Percentiles rank a stretch among this genome's conserved stretches.
phyloP scores from a whole-genome alignment of 208 protist species.

The Acanthamoeba healyi region DNA sequence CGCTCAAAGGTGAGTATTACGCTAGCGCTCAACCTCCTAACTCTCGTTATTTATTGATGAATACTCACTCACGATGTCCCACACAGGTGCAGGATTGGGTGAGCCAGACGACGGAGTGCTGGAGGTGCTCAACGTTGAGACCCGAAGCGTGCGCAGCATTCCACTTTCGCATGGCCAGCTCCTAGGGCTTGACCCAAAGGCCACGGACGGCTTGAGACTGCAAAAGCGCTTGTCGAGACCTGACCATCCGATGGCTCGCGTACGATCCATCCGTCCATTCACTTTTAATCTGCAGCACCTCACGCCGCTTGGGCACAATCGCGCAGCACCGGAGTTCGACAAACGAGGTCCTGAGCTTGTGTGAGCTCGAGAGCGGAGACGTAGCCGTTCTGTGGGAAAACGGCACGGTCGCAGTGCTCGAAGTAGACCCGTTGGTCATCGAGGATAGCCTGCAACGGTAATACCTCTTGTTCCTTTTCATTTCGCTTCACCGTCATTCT shows the following conservation, averaged over 20 bases:
- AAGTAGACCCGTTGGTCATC: slow-evolving; percentile 33
- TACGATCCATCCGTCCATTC: neutral
- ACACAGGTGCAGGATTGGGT: neutral
- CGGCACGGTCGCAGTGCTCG: slow-evolving; percentile 46
- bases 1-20: neutral
- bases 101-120: slow-evolving; percentile 26
- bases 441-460: slow-evolving; percentile 23
- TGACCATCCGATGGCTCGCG: slow-evolving; percentile 44
- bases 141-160: slow-evolving; percentile 55
- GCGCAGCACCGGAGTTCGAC: neutral
- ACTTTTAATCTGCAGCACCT: neutral
- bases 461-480: neutral
- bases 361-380: slow-evolving; percentile 36
- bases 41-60: too few species aligned
- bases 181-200: neutral
- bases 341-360: slow-evolving; percentile 61
- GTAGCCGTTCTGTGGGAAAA: slow-evolving; percentile 48
- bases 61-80: too few species aligned
- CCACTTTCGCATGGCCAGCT: slow-evolving; percentile 38
- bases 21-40: neutral
- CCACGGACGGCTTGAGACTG: neutral
- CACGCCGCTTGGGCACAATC: neutral
- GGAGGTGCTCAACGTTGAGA: slow-evolving; percentile 44
- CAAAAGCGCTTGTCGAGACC: slow-evolving; percentile 27
- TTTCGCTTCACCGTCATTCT: neutral